Evolutionary conservation across 1,284 basidiomycete species (phyloP), one percentile per base, ranked within the genome.

Genomic region (Sporisorium reilianum): DNA sequence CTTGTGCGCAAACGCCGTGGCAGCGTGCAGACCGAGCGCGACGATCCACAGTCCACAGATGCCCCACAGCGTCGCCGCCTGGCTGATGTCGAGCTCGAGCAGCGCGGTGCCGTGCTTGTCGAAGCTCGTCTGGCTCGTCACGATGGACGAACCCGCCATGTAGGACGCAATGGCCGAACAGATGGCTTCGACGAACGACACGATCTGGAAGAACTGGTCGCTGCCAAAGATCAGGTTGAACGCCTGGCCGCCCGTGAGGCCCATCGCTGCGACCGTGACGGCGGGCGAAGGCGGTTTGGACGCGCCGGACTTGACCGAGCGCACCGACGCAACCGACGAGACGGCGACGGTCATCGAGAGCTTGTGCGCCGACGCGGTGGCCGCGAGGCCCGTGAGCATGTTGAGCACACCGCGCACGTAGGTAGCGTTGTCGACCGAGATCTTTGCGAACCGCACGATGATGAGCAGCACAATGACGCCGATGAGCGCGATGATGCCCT

Each of bases 401-500:
- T 74, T 74, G 46, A 74, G 62, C 2, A 62, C 55, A 23, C 71
- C 71, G 3, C 71, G 57, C 12, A 74, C 71, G 38, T 74, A 74
- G 16, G 71, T 69, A 23, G 65, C 61, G 40, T 74, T 74, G 55
- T 64, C 59, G 3, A 52, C 45, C 16, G 65, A 61, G 55, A 74
- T 69, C 12, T 25, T 52, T 2, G 61, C 71, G 20, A 68, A 68
- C 3, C 30, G 36, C 3, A 74, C 71, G 20, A 74, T 55, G 42
- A 74, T 69, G n/a, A 74, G 62, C 28, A 74, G 55, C n/a, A 74
- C 25, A n/a, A 74, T 69, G 22, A 74, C 71, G 16, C 71, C 71
- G 20, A 69, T 14, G 6, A 74, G 58, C 10, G 71, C 46, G n/a
- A 74, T 68, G 22, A 74, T 65, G 8, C 71, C 71, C 30, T 74